Percentiles rank a stretch among this genome's conserved stretches.
Evolutionary conservation across 805 yeast genomes (phyloP).

Genomic region (Debaryomyces prosopidis): DNA sequence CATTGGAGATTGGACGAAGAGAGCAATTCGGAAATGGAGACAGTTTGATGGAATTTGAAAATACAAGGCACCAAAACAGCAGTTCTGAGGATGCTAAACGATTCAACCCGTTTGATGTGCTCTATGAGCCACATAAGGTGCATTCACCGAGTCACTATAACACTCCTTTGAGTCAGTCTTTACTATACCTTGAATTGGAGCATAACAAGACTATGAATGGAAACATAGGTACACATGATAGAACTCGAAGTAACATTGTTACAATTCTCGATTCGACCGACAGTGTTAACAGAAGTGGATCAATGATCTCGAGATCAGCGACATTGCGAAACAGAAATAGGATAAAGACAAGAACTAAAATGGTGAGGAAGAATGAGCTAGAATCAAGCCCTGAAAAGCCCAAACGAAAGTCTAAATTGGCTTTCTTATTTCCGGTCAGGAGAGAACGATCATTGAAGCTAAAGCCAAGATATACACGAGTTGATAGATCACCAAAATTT

Average conservation of each 20-base stretch:
- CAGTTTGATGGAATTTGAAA: not conserved
- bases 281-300: conserved; percentile 22
- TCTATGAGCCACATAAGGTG: conserved; percentile 15
- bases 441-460: conserved; percentile 32
- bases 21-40: not conserved
- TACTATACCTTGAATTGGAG: too few relatives aligned
- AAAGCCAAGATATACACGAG: conserved; percentile 18
- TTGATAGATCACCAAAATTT: conserved; percentile 20
- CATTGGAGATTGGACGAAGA: not conserved
- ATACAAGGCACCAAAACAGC: not conserved
- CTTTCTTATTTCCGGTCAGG: conserved; percentile 35
- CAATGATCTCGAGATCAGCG: conserved; percentile 31
- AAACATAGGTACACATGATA: too few relatives aligned
- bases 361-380: conserved; percentile 17
- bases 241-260: conserved; percentile 8
- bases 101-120: conserved; percentile 30
- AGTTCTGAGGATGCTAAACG: not conserved
- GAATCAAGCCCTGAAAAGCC: not conserved
- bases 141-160: not conserved
- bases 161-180: not conserved
- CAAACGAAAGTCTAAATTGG: conserved; percentile 5
- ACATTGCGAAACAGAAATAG: conserved; percentile 30
- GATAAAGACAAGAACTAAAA: conserved; percentile 29
- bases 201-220: too few relatives aligned
- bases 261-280: conserved; percentile 23